Evolutionary conservation across 78 protist genomes (phyloP).

Genomic region (Dictyostelium citrinum): DNA sequence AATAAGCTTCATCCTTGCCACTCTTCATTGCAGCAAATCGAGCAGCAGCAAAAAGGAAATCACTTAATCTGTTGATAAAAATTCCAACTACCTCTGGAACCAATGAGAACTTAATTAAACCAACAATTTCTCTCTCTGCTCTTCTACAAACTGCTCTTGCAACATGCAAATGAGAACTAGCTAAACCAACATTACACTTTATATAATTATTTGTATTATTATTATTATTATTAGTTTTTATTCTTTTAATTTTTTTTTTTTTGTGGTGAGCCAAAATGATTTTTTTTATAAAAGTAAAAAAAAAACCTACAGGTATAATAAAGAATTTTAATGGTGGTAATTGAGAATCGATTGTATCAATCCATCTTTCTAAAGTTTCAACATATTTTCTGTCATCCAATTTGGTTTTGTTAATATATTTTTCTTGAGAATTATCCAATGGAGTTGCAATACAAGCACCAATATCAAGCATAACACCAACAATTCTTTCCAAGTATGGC

Average conservation of each 20-base stretch:
- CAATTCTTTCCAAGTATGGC: not conserved
- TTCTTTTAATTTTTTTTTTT: too few species aligned
- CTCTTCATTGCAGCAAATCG: constrained; percentile 47
- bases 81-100: constrained; percentile 13
- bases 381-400: constrained; percentile 52
- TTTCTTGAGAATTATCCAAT: not conserved
- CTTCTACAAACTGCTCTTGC: constrained; percentile 85
- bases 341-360: constrained; percentile 87
- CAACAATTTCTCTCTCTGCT: constrained; percentile 69
- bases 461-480: not conserved
- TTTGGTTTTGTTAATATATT: not conserved
- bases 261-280: too few species aligned
- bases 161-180: constrained; percentile 82
- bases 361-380: constrained; percentile 85
- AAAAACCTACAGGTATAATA: constrained; percentile 85
- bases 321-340: constrained; percentile 90
- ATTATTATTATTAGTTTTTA: too few species aligned
- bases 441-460: constrained; percentile 88
- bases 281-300: not conserved
- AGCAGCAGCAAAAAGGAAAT: constrained; percentile 90
- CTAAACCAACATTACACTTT: constrained; percentile 76
- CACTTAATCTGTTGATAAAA: constrained; percentile 84
- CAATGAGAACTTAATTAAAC: not conserved
- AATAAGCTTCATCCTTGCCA: not conserved
- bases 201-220: not conserved